A percentile compares a stretch with the other conserved stretches of the same genome.
Conservation (phyloP, 2,329 filamentous ascomycete genomes). For the Alternaria ventricosa region DNA sequence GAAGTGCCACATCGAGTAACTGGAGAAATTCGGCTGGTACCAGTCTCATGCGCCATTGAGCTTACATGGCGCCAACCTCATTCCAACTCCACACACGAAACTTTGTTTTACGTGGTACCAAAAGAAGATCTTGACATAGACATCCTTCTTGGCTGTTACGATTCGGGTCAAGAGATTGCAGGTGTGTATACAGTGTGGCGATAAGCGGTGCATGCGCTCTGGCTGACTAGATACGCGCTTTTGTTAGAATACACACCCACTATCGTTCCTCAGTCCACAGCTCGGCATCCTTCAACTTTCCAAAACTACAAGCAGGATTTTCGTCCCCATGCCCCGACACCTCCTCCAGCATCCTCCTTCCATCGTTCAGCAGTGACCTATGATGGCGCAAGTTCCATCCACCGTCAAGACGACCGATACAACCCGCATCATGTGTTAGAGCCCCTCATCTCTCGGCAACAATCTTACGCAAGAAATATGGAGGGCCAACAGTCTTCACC, state of each 20-base stretch:
- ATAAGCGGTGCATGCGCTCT: not conserved
- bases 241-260: not conserved
- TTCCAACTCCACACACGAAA: not conserved
- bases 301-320: not conserved
- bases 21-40: not conserved
- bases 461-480: not conserved
- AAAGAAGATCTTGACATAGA: not conserved
- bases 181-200: not conserved
- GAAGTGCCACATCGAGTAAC: not conserved
- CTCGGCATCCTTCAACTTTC: not conserved
- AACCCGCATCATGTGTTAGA: not conserved
- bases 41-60: not conserved
- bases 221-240: not conserved
- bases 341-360: not conserved
- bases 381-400: not conserved
- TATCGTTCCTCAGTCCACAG: not conserved
- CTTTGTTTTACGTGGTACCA: conserved; percentile 5
- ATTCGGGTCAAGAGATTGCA: not conserved
- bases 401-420: not conserved
- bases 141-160: not conserved
- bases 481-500: not conserved
- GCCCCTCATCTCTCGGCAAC: not conserved
- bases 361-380: conserved; percentile 1
- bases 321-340: not conserved
- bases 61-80: conserved; percentile 1